Base-by-base conservation (phyloP, 1,284 basidiomycete genomes). In the Ganoderma multipileum region DNA sequence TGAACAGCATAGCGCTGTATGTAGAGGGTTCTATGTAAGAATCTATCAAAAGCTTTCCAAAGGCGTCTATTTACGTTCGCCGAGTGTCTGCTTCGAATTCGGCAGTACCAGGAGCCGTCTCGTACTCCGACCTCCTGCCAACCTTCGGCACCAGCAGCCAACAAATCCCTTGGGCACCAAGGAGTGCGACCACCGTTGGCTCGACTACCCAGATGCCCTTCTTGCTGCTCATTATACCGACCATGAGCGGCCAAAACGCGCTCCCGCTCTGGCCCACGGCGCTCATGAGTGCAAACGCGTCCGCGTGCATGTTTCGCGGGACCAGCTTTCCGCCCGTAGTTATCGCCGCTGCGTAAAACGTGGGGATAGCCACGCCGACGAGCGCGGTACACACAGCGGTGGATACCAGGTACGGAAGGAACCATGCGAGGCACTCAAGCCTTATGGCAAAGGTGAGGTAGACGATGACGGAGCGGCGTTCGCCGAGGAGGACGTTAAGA, bases 181-280 rank as follows among this genome's bases (percentile, higher is more conserved):
- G 68, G 39, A 78, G 66, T 2, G 77, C 75, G 2, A 77, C 72
- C 0, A 76, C 77, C 0, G 76, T 78, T 12, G 76, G 77, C 68
- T 78, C 76, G 16, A 79, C 77, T 28, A 79, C 76, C 78, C 78
- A 80, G 14, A 80, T 79, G 2, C 78, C 79, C 44, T 75, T 76
- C 68, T 77, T 78, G 54, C 77, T 79, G 68, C 78, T 79, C 70
- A 79, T 77, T n/a, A 79, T 57, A 50, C 78, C 79, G 54, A 78
- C 72, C n/a, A 80, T 68, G 61, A 80, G 73, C 54, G 79, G 78
- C 76, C 79, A 80, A 54, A 79, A 73, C 38, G 79, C 79, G 67
- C 79, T 79, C 8, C 79, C 79, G 69, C 76, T 79, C 69, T 80
- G 78, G 20, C 78, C 77, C 28, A 80, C 71, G 28, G 78, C 76